Evolutionary conservation across 2,329 filamentous ascomycete species (phyloP), one percentile per base, ranked within the genome.

Genomic region (Elsinoe perseae): DNA sequence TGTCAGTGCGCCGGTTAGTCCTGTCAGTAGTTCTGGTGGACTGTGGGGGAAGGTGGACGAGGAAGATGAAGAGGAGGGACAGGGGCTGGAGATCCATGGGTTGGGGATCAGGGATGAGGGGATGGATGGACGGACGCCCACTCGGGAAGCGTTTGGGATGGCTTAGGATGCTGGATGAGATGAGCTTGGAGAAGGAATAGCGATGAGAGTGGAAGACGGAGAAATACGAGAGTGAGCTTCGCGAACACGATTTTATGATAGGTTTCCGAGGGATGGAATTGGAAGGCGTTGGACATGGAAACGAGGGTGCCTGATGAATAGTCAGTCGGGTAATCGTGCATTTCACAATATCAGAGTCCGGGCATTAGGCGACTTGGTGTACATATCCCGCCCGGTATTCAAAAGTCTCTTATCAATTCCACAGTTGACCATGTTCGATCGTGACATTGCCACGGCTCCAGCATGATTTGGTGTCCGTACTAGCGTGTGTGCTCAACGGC

Each of bases 31-130:
- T 12, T 21, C 34, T 9, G 20, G 52, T 18, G 48, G 30, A 14
- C 20, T 44, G 20, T 52, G 48, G 48, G 48, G 28, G 7, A 34
- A 23, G 48, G 48, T 52, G 25, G 38, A 56, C 8, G 53, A 36
- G 28, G 53, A 56, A 42, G 53, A 56, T 9, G 38, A 56, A 20
- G 53, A 56, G 21, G 52, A 54, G 9, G 52, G 28, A 5, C 40
- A 40, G 9, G 36, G 53, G 18, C 23, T 56, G 40, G 53, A 56
- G 40, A 56, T 56, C 23, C 53, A 56, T 20, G 53, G 53, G 28
- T 16, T 56, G 20, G 53, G 53, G 5, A 56, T 56, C 25, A 56
- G 53, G 40, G 53, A 56, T 14, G 53, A 56, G 18, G 25, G 32
- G 23, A n/a, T 52, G 28, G 48, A 36, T n/a, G 30, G 48, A 14